Base-by-base conservation (phyloP, 768 basidiomycete species). In the Boletus pseudopeckii region DNA sequence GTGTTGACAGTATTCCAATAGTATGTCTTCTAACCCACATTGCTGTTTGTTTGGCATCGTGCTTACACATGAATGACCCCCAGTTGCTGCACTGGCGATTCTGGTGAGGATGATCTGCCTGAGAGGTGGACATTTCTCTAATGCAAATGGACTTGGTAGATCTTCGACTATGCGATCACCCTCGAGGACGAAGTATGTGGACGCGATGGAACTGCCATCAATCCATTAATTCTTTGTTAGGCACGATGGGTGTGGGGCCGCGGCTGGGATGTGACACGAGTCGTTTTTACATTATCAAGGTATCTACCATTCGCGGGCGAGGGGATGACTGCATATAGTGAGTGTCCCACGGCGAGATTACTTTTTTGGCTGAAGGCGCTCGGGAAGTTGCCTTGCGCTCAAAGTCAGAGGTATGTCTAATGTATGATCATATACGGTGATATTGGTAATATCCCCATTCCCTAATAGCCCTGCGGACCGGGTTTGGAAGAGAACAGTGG, bases 221-320 rank as follows among this genome's bases (percentile, higher is more conserved):
- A 17, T 36, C 15, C 6, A 5, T 14, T 48, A 7, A 59, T 20
- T 7, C 6, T 30, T 26, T 10, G 2, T 34, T 32, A 64, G 63
- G 61, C 26, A 22, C 50, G 32, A 15, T 64, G 55, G 58, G 46
- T 65, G 4, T 66, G 64, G 63, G 42, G 45, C 4, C 54, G 58
- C 32, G 30, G 18, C 28, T 64, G 63, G 64, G 52, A 54, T 28
- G 24, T 4, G 13, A 64, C 58, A 2, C 61, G 61, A 24, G 15
- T 50, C 34, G 7, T 64, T 24, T 64, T 66, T 22, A 53, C 37
- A 15, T 17, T 47, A 14, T 63, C 63, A 6, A 64, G 62, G 33
- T 64, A 66, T 45, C 34, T 66, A 8, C 62, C 63, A 3, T 64
- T 60, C 20, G 33, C 39, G 11, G 61, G 58, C 6, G 10, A 15